Evolutionary conservation across 106 monocot species (phyloP), one percentile per base, ranked within the genome.

Genomic region (Triglochin maritima): DNA sequence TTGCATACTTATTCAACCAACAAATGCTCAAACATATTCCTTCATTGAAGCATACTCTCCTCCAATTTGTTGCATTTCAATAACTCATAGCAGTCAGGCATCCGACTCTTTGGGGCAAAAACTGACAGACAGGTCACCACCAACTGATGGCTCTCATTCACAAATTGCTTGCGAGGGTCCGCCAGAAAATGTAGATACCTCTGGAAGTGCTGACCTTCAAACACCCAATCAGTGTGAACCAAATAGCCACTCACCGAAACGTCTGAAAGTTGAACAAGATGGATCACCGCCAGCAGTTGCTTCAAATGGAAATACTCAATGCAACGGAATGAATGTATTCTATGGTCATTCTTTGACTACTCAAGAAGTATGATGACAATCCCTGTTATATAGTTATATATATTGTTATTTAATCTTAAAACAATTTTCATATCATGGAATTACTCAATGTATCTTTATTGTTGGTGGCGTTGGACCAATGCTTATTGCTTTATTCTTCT

Each of bases 41-140:
- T 94, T 94, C 77, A 74, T 89, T 67, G 84, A 94, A 76, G 80
- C 79, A 15, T 83, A 82, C 63, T 89, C 89, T 46, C 74, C 71
- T 72, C 84, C 86, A 50, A 94, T 94, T 44, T 80, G 9, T 64
- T 94, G 94, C 63, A 87, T 94, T 71, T 89, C 94, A 65, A 82
- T 87, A 64, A 86, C 72, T 59, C 80, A 80, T 43, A 74, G 13
- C 68, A 56, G 16, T 44, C 79, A 77, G 14, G 62, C 80, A 56
- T 58, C 64, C 13, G 13, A 49, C 78, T 64, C 45, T 1, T 10
- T 62, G 54, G 78, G 66, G 54, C 86, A 72, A 75, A 77, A 75
- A 47, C 68, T 49, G 42, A 7, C 49, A 17, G 69, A 75, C 41
- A 41, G 64, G 60, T 9, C 68, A n/a, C 17, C 46, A 10, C 59